Percentiles rank a stretch among this genome's conserved stretches.
These are phyloP conservation scores for Geum urbanum DNA, from an alignment of 306 rosid genomes.

Conservation along the genomic window DNA sequence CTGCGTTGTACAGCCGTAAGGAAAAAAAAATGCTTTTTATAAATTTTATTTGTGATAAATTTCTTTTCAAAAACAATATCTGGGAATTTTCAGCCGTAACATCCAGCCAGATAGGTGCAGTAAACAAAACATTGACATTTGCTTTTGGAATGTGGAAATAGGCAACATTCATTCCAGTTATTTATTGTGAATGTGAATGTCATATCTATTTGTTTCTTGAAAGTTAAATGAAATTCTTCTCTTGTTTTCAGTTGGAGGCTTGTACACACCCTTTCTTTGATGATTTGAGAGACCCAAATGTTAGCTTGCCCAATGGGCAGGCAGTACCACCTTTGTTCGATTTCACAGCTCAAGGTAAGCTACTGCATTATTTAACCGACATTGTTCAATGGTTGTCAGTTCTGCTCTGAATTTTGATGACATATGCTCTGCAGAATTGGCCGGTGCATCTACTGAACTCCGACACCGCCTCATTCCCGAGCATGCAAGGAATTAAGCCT, in stretches of 20 bases:
- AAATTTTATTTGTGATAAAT: background rate
- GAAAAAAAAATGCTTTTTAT: conserved; percentile 7
- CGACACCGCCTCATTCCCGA: conserved; percentile 83
- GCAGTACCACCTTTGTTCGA: conserved; percentile 69
- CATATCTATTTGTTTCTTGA: background rate
- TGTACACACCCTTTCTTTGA: conserved; percentile 88
- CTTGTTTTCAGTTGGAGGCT: conserved; percentile 66
- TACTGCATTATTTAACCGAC: background rate
- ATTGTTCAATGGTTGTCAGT: background rate
- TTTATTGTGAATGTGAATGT: background rate
- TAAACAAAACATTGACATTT: too few species aligned
- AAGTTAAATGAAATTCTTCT: conserved; percentile 10
- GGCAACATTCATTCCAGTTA: background rate
- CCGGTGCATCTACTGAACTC: conserved; percentile 70
- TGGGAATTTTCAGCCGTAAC: background rate
- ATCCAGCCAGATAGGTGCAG: background rate
- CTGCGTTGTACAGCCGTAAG: conserved; percentile 94
- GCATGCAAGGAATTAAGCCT: conserved; percentile 50
- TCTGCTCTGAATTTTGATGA: conserved; percentile 23
- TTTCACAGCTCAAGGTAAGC: conserved; percentile 79
- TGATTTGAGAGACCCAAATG: conserved; percentile 65
- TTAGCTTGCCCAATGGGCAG: conserved; percentile 63
- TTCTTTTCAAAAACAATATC: background rate
- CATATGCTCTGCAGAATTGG: conserved; percentile 54
- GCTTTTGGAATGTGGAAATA: background rate